These are phyloP conservation scores for Stemphylium lycopersici DNA, from an alignment of 2,329 filamentous ascomycete species.

Conservation along the genomic window DNA sequence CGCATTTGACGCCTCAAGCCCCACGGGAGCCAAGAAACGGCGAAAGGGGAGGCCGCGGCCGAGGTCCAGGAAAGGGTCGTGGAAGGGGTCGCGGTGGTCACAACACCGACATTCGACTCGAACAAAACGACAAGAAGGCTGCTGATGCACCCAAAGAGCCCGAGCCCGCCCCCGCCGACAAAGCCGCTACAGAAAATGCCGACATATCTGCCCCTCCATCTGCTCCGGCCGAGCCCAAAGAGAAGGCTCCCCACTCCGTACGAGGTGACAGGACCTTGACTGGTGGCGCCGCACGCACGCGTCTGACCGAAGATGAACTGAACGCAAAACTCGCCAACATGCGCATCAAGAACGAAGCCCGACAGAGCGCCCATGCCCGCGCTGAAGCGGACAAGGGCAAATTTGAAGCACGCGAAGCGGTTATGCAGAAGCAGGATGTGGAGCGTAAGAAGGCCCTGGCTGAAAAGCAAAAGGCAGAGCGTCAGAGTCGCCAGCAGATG, in stretches of 20 bases:
- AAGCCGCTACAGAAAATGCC: conserved; percentile 10
- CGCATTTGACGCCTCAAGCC: conserved; percentile 27
- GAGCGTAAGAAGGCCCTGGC: conserved; percentile 47
- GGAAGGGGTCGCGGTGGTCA: conserved; percentile 29
- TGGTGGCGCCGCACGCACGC: conserved; percentile 40
- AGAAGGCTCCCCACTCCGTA: conserved; percentile 35
- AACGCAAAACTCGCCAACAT: conserved; percentile 66
- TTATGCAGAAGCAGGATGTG: conserved; percentile 58
- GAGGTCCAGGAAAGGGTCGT: conserved; percentile 34
- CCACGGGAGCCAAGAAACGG: conserved; percentile 37
- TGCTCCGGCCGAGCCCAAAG: conserved; percentile 31
- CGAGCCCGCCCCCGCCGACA: conserved; percentile 25
- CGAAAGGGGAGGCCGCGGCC: conserved; percentile 36
- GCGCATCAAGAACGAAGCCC: conserved; percentile 65
- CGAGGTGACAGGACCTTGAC: conserved; percentile 44
- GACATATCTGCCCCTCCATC: conserved; percentile 20
- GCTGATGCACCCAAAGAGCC: conserved; percentile 25
- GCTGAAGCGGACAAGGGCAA: conserved; percentile 72
- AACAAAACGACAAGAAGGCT: conserved; percentile 22
- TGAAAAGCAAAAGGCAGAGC: conserved; percentile 53
- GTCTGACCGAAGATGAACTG: conserved; percentile 68
- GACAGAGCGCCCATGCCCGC: conserved; percentile 65
- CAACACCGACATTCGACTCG: conserved; percentile 19
- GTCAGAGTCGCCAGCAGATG: conserved; percentile 62
- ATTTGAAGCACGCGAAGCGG: conserved; percentile 67